Evolutionary conservation across 2,329 filamentous ascomycete species (phyloP).

Genomic region (Nemania diffusa): DNA sequence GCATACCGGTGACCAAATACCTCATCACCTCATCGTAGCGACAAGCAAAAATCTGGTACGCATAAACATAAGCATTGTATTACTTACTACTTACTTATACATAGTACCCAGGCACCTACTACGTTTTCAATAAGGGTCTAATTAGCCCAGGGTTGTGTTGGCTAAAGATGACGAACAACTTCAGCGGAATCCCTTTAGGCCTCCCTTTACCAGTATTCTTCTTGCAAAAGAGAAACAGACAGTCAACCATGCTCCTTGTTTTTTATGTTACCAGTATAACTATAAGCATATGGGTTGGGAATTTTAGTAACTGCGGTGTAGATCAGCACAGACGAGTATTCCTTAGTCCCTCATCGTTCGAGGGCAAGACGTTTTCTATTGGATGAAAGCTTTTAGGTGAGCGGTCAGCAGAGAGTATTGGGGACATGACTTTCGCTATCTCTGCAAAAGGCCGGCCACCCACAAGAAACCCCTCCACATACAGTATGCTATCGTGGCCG

Average conservation of each 20-base stretch:
- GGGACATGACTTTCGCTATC: constrained; percentile 2
- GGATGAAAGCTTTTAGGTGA: constrained; percentile 39
- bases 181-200: constrained; percentile 35
- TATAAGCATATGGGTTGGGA: neutral
- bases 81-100: constrained; percentile 19
- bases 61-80: constrained; percentile 33
- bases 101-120: neutral
- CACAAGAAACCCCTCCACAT: constrained; percentile 14
- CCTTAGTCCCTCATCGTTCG: constrained; percentile 30
- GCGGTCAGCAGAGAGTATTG: constrained; percentile 44
- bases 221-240: neutral
- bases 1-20: constrained; percentile 34
- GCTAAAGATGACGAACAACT: constrained; percentile 38
- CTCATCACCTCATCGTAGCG: constrained; percentile 35
- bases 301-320: constrained; percentile 44
- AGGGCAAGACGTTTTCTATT: constrained; percentile 38
- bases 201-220: too few relatives aligned
- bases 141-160: constrained; percentile 20
- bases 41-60: constrained; percentile 40
- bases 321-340: constrained; percentile 39
- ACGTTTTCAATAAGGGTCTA: too few relatives aligned
- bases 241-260: neutral
- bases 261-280: constrained; percentile 26
- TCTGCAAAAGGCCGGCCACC: constrained; percentile 6
- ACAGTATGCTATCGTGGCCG: constrained; percentile 11